Conservation (phyloP, 352 stramenopile species). For the Phytophthora tubulina region DNA sequence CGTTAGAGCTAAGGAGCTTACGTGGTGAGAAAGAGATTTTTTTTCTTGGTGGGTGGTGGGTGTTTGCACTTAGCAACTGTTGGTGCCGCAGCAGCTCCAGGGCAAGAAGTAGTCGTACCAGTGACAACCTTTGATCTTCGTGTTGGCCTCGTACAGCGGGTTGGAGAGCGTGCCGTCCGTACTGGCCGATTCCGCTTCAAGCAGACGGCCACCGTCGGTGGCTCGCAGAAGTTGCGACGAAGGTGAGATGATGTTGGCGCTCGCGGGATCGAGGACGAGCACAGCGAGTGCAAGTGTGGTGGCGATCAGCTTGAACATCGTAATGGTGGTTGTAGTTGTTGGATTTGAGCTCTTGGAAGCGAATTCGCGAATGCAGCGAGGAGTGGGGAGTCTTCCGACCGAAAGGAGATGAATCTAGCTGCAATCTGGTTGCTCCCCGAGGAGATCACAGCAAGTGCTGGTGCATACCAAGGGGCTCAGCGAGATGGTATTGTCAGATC, state of each 20-base stretch:
- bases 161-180: slow-evolving; percentile 5
- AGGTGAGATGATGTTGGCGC: slow-evolving; percentile 1
- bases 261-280: slow-evolving; percentile 16
- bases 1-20: not conserved
- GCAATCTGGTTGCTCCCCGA: not conserved
- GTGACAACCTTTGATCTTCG: slow-evolving; percentile 31
- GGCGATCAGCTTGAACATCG: slow-evolving; percentile 33
- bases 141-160: slow-evolving; percentile 32
- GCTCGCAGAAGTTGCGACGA: slow-evolving; percentile 8
- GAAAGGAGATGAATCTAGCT: slow-evolving; percentile 5
- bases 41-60: slow-evolving; percentile 7
- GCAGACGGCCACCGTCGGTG: not conserved
- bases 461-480: slow-evolving; percentile 1
- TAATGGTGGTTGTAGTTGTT: slow-evolving; percentile 7
- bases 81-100: slow-evolving; percentile 39
- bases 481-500: not conserved
- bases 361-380: slow-evolving; percentile 22
- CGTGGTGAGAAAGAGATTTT: not conserved
- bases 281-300: slow-evolving; percentile 14
- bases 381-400: not conserved
- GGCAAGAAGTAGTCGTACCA: slow-evolving; percentile 36
- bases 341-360: slow-evolving; percentile 21
- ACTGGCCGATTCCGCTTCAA: slow-evolving; percentile 13
- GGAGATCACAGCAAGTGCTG: slow-evolving; percentile 9
- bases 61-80: slow-evolving; percentile 28